Percentiles rank a stretch among this genome's conserved stretches.
Conservation (phyloP, 2,329 filamentous ascomycete species). For the Leptographium radiaticola region DNA sequence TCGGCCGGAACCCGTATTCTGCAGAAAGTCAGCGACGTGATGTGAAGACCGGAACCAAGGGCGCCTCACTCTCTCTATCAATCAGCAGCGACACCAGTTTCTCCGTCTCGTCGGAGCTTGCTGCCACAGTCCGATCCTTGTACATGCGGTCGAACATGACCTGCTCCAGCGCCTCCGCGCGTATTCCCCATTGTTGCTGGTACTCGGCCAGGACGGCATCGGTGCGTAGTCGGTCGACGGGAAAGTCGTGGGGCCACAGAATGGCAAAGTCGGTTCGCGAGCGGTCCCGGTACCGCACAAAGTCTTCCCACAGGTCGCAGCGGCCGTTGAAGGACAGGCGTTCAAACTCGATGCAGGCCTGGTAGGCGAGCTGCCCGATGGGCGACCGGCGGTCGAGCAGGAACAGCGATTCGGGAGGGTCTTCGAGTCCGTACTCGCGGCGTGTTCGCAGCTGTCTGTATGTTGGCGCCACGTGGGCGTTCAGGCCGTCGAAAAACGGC, state of each 20-base stretch:
- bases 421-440: conserved; percentile 31
- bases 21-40: background rate
- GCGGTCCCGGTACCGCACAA: conserved; percentile 67
- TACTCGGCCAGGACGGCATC: conserved; percentile 40
- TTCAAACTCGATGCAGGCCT: conserved; percentile 66
- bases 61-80: conserved; percentile 7
- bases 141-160: conserved; percentile 8
- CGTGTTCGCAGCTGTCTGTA: conserved; percentile 46
- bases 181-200: conserved; percentile 34
- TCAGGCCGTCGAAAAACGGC: conserved; percentile 54
- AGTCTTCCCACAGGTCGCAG: conserved; percentile 66
- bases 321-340: conserved; percentile 69
- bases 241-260: conserved; percentile 34
- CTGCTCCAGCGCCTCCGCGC: background rate
- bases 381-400: conserved; percentile 62
- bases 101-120: conserved; percentile 10
- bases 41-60: background rate
- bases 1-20: conserved; percentile 9
- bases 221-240: conserved; percentile 35
- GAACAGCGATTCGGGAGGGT: conserved; percentile 37
- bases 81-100: conserved; percentile 8
- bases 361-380: conserved; percentile 67
- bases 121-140: conserved; percentile 3
- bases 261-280: conserved; percentile 51
- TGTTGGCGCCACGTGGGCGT: conserved; percentile 44